Base-by-base conservation (phyloP, 2,329 filamentous ascomycete genomes). In the Beauveria sp. region DNA sequence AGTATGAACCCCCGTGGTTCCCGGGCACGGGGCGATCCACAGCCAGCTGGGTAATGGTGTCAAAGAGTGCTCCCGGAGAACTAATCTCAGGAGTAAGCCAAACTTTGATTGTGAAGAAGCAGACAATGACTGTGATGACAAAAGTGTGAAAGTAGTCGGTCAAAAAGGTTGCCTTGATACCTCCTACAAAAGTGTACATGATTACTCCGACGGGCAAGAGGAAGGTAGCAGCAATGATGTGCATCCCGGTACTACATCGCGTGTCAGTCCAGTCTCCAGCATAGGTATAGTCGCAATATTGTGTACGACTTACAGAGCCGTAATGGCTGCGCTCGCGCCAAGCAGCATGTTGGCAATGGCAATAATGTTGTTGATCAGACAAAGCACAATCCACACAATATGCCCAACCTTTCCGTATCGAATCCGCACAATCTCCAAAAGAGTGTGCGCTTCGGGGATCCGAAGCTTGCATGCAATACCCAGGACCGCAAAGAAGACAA, bases 61-160 rank as follows among this genome's bases (percentile, higher is more conserved):
- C 79, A 48, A 77, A 85, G 2, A 85, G 71, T 1, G 77, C 72
- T 0, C 73, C 75, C 1, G 80, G 71, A 0, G 80, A 82, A 0
- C 78, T 76, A 31, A 84, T 74, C 58, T 82, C 77, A 0, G 77
- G 73, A 0, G 75, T 71, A 0, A 77, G 75, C 22, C 79, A 80
- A 3, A 77, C 76, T 64, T 80, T 76, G 64, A 78, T 71, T 1
- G 74, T 70, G 68, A 82, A 76, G 71, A 79, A 76, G 71, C 79
- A 76, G 58, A 83, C 74, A 24, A 83, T 78, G 28, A 83, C 77
- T 1, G 81, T 74, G 22, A 84, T 82, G 12, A 80, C 77, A 16
- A 83, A 77, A 0, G 81, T 84, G 64, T 84, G 81, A 28, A 83
- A 75, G 64, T 81, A 83, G 63, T 83, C 79, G 0, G 80, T 83